Conservation (phyloP, 371 early-diverging fungal genomes). For the Mucor saturninus region DNA sequence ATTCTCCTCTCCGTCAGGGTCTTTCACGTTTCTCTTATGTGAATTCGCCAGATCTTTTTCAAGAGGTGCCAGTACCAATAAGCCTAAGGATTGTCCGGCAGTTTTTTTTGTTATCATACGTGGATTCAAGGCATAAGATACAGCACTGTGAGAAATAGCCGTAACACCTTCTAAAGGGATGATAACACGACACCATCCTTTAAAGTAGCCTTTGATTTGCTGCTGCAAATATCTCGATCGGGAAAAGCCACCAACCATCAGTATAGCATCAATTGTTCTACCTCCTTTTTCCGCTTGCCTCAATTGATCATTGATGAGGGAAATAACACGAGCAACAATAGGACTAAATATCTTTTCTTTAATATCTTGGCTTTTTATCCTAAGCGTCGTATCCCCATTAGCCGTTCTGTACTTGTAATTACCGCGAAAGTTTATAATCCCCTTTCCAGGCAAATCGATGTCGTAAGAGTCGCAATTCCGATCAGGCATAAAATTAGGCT, state of each 20-base stretch:
- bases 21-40: not conserved
- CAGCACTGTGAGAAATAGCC: constrained; percentile 34
- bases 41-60: not conserved
- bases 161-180: constrained; percentile 33
- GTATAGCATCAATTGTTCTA: not conserved
- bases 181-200: no score
- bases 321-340: not conserved
- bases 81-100: constrained; percentile 24
- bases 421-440: no score
- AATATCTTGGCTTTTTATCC: not conserved
- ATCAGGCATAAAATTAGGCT: no score
- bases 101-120: constrained; percentile 18
- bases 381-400: not conserved
- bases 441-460: no score
- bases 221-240: constrained; percentile 8
- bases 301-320: constrained; percentile 23
- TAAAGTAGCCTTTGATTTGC: no score
- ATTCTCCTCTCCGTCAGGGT: not conserved
- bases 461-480: no score
- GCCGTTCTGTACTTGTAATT: no score
- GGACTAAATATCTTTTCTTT: not conserved
- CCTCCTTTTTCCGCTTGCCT: constrained; percentile 6
- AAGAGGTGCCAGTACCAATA: not conserved
- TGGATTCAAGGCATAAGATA: constrained; percentile 44
- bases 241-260: constrained; percentile 4